Evolutionary conservation across 495 filamentous ascomycete genomes (phyloP).

Genomic region (Rhypophila decipiens): DNA sequence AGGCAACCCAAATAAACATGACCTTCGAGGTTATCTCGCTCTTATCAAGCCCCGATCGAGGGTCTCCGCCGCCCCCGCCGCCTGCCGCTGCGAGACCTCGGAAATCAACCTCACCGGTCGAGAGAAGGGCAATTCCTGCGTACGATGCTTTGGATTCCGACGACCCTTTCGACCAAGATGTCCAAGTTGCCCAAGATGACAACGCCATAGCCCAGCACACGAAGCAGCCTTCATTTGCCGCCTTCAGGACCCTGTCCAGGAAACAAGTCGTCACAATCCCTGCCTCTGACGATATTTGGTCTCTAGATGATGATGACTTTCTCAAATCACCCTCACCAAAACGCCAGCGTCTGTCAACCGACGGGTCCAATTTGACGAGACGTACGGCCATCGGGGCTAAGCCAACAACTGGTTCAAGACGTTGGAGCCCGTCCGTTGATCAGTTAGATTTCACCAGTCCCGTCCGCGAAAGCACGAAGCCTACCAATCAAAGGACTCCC

Average conservation of each 20-base stretch:
- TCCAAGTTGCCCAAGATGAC: not conserved
- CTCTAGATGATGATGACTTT: constrained; percentile 30
- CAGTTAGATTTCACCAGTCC: constrained; percentile 13
- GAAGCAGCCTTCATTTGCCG: not conserved
- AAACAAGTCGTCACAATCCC: not conserved
- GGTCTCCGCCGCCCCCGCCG: not conserved
- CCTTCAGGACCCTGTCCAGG: not conserved
- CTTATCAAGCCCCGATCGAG: constrained; percentile 21
- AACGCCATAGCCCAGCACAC: not conserved
- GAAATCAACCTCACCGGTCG: not conserved
- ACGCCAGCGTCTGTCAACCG: constrained; percentile 17
- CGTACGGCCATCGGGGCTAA: not conserved
- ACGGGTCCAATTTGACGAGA: not conserved
- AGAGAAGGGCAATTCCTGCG: not conserved
- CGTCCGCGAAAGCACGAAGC: constrained; percentile 11
- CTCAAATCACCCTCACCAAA: constrained; percentile 13
- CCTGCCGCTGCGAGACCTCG: not conserved
- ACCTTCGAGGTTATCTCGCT: constrained; percentile 33
- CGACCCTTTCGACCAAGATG: not conserved
- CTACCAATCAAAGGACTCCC: not conserved
- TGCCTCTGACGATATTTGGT: not conserved
- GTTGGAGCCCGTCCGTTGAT: not conserved
- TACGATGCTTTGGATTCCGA: not conserved
- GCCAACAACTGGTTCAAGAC: not conserved
- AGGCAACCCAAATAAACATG: too few relatives aligned